These are phyloP conservation scores for Candolleomyces efflorescens DNA, from an alignment of 768 basidiomycete genomes.

Conservation along the genomic window DNA sequence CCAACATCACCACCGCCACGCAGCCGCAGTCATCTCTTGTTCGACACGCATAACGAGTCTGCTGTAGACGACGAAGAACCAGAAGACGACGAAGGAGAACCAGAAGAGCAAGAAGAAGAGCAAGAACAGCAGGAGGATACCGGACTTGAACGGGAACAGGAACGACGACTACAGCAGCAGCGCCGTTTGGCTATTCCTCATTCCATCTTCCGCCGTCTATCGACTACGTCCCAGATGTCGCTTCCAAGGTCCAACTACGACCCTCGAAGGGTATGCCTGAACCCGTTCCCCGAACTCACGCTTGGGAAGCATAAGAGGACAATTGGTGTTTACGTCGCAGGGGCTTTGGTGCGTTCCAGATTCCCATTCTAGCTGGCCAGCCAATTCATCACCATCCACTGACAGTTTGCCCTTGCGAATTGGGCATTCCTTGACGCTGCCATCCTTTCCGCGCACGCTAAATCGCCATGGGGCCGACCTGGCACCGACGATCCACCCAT, in stretches of 20 bases:
- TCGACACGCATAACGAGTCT: not conserved
- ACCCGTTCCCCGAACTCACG: conserved; percentile 76
- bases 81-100: not conserved
- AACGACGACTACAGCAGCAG: not conserved
- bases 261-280: conserved; percentile 82
- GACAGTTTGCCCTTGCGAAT: conserved; percentile 93
- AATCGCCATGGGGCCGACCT: conserved; percentile 66
- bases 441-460: conserved; percentile 84
- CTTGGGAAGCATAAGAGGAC: conserved; percentile 77
- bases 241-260: conserved; percentile 75
- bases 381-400: not conserved
- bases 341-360: conserved; percentile 73
- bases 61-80: not conserved
- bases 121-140: too few relatives aligned
- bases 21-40: not conserved
- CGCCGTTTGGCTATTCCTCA: not conserved
- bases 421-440: conserved; percentile 96
- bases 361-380: not conserved
- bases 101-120: not conserved
- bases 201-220: not conserved
- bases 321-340: conserved; percentile 86
- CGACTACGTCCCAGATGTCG: conserved; percentile 37
- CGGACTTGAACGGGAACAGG: too few relatives aligned
- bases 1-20: not conserved
- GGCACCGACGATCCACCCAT: conserved; percentile 51